Evolutionary conservation across 108 stramenopile genomes (phyloP).

Genomic region (Pseudonitzschia delicatissima): DNA sequence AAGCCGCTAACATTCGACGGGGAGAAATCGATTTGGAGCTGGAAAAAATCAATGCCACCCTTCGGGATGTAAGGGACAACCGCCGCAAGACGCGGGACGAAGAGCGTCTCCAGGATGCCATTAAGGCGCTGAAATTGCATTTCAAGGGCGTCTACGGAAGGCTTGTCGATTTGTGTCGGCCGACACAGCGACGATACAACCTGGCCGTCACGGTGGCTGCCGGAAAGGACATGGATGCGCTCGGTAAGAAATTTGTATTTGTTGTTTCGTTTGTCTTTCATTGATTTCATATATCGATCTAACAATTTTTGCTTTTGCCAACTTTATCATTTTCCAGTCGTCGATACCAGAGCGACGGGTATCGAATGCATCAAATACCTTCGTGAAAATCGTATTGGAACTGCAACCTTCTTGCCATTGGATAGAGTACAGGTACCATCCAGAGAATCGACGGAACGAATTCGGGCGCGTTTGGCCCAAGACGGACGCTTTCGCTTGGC

Average conservation of each 20-base stretch:
- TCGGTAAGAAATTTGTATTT: constrained; percentile 25
- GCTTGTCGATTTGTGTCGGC: constrained; percentile 93
- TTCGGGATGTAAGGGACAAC: constrained; percentile 86
- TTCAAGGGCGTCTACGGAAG: constrained; percentile 90
- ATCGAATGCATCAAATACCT: constrained; percentile 94
- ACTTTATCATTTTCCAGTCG: too few species aligned
- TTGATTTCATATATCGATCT: not conserved
- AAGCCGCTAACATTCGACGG: constrained; percentile 53
- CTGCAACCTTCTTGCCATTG: constrained; percentile 94
- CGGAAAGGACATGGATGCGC: constrained; percentile 96
- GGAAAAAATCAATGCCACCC: constrained; percentile 64
- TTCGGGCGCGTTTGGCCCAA: constrained; percentile 80
- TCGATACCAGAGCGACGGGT: constrained; percentile 89
- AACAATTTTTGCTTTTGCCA: too few species aligned
- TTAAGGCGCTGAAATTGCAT: constrained; percentile 76
- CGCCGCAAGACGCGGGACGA: constrained; percentile 84
- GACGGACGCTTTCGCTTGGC: constrained; percentile 80
- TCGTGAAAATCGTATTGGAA: constrained; percentile 91
- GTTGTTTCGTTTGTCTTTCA: not conserved
- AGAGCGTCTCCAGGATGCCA: constrained; percentile 68
- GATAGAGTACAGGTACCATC: constrained; percentile 81
- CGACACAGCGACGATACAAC: constrained; percentile 87
- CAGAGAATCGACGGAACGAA: constrained; percentile 75
- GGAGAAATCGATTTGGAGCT: constrained; percentile 83
- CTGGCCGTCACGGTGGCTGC: constrained; percentile 96